Conservation (phyloP, 202 grass and related monocot genomes). For the Carex arenaria region DNA sequence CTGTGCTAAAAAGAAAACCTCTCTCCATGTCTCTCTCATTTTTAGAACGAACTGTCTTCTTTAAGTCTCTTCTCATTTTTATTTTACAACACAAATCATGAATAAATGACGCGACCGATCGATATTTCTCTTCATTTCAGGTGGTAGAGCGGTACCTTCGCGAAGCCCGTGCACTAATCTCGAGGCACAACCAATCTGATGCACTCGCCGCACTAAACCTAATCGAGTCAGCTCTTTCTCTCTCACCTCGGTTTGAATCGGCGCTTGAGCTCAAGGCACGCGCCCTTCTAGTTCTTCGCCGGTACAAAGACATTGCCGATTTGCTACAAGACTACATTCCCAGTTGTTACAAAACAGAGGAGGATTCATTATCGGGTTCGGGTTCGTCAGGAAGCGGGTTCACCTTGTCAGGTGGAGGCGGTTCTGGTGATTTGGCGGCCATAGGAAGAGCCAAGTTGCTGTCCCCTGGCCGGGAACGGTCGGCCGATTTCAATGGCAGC, state of each 20-base stretch:
- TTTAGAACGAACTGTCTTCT: background rate
- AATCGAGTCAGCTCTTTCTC: constrained; percentile 60
- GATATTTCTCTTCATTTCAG: constrained; percentile 26
- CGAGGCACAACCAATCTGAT: constrained; percentile 46
- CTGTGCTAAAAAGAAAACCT: background rate
- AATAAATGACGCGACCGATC: background rate
- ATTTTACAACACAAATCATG: background rate
- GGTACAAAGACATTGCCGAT: constrained; percentile 78
- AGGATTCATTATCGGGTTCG: constrained; percentile 32
- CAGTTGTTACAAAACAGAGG: constrained; percentile 54
- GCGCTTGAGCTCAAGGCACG: constrained; percentile 80
- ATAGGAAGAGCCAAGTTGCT: constrained; percentile 68
- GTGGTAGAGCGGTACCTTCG: constrained; percentile 78
- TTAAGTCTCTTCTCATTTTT: background rate
- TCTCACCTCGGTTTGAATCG: constrained; percentile 67
- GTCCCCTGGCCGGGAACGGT: constrained; percentile 63
- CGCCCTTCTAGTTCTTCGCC: constrained; percentile 65
- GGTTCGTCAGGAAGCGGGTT: constrained; percentile 39
- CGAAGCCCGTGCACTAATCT: constrained; percentile 59
- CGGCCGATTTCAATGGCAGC: constrained; percentile 35
- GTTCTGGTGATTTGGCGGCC: constrained; percentile 52
- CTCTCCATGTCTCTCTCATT: background rate
- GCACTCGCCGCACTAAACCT: constrained; percentile 56
- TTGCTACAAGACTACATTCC: constrained; percentile 98
- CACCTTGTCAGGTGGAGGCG: constrained; percentile 30